Evolutionary conservation across 768 basidiomycete genomes (phyloP).

Genomic region (Podaxis sp.): DNA sequence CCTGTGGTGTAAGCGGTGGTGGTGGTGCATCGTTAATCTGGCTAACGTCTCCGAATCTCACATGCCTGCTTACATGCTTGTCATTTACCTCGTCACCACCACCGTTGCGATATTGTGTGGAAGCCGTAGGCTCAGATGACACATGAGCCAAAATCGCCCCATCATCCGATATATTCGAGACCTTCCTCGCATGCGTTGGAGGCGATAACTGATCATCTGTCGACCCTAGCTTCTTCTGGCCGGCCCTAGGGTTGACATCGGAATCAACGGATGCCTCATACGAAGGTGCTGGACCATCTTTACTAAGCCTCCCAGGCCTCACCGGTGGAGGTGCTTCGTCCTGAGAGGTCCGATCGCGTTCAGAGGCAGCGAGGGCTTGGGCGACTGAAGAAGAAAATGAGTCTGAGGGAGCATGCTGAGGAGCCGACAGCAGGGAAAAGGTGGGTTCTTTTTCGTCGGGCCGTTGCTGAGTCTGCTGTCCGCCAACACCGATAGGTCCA

Average conservation of each 20-base stretch:
- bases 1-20: constrained; percentile 19
- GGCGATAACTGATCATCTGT: background rate
- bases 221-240: background rate
- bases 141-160: constrained; percentile 37
- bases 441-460: background rate
- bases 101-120: background rate
- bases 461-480: constrained; percentile 12
- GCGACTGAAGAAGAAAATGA: constrained; percentile 35
- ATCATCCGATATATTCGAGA: constrained; percentile 20
- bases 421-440: constrained; percentile 7
- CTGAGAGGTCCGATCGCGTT: background rate
- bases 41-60: constrained; percentile 38
- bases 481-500: background rate
- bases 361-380: constrained; percentile 20
- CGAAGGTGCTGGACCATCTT: constrained; percentile 10
- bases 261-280: constrained; percentile 4
- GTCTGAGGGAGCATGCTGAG: constrained; percentile 6
- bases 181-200: constrained; percentile 2
- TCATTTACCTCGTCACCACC: constrained; percentile 14
- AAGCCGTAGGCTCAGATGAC: constrained; percentile 19
- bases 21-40: constrained; percentile 35
- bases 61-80: constrained; percentile 28
- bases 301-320: constrained; percentile 12
- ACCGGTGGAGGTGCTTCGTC: constrained; percentile 2
- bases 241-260: constrained; percentile 1